Evolutionary conservation across 2,329 filamentous ascomycete species (phyloP), one percentile per base, ranked within the genome.

Genomic region (Clarireedia monteithiana): DNA sequence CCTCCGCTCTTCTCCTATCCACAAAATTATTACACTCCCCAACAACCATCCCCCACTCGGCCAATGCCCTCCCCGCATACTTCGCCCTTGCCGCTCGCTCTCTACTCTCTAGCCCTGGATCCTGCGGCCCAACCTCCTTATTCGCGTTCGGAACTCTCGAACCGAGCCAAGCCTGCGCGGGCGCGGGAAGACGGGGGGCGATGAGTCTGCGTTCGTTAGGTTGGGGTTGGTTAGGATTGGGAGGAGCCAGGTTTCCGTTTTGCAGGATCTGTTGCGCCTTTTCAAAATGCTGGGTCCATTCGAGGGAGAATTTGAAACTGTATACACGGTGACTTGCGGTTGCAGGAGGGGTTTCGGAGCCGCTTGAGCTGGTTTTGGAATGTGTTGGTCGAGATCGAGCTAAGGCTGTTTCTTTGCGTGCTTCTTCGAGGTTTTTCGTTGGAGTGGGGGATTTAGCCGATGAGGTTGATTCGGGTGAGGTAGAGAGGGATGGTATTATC

Each of bases 1-100:
- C 88, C 67, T 94, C 89, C 48, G 83, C 82, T 51, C 84, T 83
- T 54, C 89, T 79, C 47, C 88, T 77, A 57, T 92, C 88, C 34
- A 90, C 82, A 70, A 92, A 94, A 66, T 83, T 88, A 71, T 91
- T 89, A 73, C 84, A 89, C 68, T 94, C 89, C 55, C 81, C 80
- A 15, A 91, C 82, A 20, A 92, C 80, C 17, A 88, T 74, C 20
- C 78, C 77, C 89, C 89, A 94, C 69, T 94, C 89, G 0, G 88
- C 88, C 46, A 94, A 75, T 0, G 89, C 85, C 20, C 87, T 78
- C 1, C 89, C 89, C 3, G 81, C 75, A 68, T 92, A 87, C 49
- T 81, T 80, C 7, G 77, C 73, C 26, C 76, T 76, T 47, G 56
- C 60, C 52, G 52, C 61, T 63, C 40, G 61, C 53, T 45, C 64